phyloP scores from a whole-genome alignment of 495 filamentous ascomycete species.

The Elaphomyces granulatus region DNA sequence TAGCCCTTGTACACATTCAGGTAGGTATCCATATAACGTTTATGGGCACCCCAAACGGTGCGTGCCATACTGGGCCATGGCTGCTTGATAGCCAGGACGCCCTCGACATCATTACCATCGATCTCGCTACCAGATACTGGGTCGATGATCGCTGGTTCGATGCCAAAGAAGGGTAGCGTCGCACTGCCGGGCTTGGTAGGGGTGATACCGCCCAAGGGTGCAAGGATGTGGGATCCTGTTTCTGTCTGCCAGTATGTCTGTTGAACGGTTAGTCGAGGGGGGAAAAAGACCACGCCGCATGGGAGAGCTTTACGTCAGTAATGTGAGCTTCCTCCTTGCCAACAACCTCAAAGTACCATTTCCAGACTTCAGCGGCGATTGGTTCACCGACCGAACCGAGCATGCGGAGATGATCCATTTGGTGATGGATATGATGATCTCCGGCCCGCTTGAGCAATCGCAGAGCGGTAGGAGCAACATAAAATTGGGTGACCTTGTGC shows the following conservation, averaged over 20 bases:
- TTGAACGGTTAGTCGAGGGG: slow-evolving; percentile 3
- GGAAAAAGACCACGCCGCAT: slow-evolving; percentile 4
- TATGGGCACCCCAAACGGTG: slow-evolving; percentile 96
- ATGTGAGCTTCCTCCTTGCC: slow-evolving; percentile 89
- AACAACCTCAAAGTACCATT: slow-evolving; percentile 97
- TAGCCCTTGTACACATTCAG: slow-evolving; percentile 96
- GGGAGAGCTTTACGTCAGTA: slow-evolving; percentile 61
- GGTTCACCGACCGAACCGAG: slow-evolving; percentile 97
- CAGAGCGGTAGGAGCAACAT: slow-evolving; percentile 91
- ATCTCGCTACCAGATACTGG: slow-evolving; percentile 91
- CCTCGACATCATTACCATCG: slow-evolving; percentile 92
- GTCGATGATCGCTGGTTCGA: slow-evolving; percentile 96
- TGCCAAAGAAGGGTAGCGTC: slow-evolving; percentile 75
- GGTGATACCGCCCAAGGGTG: slow-evolving; percentile 41
- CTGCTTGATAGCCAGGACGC: slow-evolving; percentile 95
- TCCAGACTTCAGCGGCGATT: slow-evolving; percentile 98
- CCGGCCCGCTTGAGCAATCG: slow-evolving; percentile 89
- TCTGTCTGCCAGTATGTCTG: slow-evolving; percentile 99
- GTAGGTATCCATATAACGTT: slow-evolving; percentile 98
- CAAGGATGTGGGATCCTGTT: slow-evolving; percentile 81
- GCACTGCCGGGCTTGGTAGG: slow-evolving; percentile 44
- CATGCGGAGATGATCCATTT: slow-evolving; percentile 81
- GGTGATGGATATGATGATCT: slow-evolving; percentile 72
- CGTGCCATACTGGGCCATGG: slow-evolving; percentile 98
- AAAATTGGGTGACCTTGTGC: slow-evolving; percentile 94